Evolutionary conservation across 805 yeast genomes (phyloP).

Genomic region (Scheffersomyces ergatensis): DNA sequence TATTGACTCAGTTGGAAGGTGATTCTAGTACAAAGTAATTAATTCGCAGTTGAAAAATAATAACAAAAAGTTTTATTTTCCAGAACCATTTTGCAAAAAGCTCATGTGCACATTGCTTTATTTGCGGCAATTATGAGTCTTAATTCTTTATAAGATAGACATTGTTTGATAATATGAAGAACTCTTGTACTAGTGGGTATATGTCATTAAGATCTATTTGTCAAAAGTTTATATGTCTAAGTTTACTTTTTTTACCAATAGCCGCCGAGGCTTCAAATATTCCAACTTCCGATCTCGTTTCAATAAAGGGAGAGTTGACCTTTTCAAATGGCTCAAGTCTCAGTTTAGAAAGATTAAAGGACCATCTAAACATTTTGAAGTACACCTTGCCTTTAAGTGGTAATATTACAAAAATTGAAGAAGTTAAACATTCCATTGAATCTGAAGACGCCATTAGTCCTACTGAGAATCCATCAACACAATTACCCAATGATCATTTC

Average conservation of each 20-base stretch:
- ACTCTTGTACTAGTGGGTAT: background rate
- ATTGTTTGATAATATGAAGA: background rate
- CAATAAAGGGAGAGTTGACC: background rate
- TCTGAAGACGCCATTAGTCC: background rate
- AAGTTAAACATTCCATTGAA: slow-evolving; percentile 3
- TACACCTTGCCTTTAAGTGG: slow-evolving; percentile 4
- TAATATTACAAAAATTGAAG: slow-evolving; percentile 4
- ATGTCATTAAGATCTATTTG: background rate
- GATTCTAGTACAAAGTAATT: background rate
- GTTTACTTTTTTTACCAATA: background rate
- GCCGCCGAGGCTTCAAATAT: background rate
- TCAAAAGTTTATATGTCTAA: background rate
- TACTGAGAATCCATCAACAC: background rate
- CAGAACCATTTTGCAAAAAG: background rate
- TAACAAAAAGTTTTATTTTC: too few species aligned
- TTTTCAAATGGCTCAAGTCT: background rate
- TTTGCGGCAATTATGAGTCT: background rate
- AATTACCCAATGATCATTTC: background rate
- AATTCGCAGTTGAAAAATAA: background rate
- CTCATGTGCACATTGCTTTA: background rate
- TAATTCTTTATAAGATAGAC: too few species aligned
- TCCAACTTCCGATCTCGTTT: background rate
- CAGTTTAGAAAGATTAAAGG: slow-evolving; percentile 4
- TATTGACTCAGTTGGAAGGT: slow-evolving; percentile 6
- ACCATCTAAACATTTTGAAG: slow-evolving; percentile 6